Conservation (phyloP, 2,329 filamentous ascomycete genomes). For the Ophiostoma sp. region DNA sequence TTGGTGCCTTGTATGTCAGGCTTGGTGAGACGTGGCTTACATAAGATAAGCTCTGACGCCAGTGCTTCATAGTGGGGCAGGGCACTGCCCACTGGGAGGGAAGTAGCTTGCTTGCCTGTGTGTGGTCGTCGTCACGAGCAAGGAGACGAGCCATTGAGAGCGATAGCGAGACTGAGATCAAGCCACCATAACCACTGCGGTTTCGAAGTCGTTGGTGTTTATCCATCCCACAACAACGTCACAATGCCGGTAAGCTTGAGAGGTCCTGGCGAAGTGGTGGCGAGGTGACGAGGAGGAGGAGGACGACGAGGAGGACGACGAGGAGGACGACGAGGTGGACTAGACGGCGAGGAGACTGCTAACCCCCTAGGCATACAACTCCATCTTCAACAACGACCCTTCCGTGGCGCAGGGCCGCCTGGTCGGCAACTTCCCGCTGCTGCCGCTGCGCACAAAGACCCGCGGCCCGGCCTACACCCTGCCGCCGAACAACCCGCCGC, state of each 20-base stretch:
- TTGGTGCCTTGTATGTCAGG: neutral
- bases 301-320: neutral
- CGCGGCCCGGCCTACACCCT: slow-evolving; percentile 92
- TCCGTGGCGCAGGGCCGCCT: slow-evolving; percentile 45
- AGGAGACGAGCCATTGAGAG: slow-evolving; percentile 1
- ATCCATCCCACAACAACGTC: neutral
- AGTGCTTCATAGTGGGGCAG: slow-evolving; percentile 9
- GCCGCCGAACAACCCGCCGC: slow-evolving; percentile 50
- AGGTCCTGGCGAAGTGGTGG: neutral
- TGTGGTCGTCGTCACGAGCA: slow-evolving; percentile 5
- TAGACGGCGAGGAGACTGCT: neutral
- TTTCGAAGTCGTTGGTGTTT: neutral
- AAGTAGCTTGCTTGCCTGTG: slow-evolving; percentile 1
- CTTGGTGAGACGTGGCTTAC: neutral
- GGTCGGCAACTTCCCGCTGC: slow-evolving; percentile 87
- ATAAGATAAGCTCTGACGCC: slow-evolving; percentile 5
- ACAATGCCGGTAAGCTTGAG: slow-evolving; percentile 8
- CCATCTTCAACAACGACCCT: slow-evolving; percentile 85
- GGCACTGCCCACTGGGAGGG: slow-evolving; percentile 11
- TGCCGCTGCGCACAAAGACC: slow-evolving; percentile 89
- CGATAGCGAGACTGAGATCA: neutral
- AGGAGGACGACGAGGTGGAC: neutral
- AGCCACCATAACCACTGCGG: neutral
- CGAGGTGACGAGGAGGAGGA: neutral
- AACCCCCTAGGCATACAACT: slow-evolving; percentile 77